Percentiles rank a stretch among this genome's conserved stretches.
These are phyloP conservation scores for Cutaneotrichosporon cutaneum DNA, from an alignment of 1,284 basidiomycete genomes.

Conservation along the genomic window DNA sequence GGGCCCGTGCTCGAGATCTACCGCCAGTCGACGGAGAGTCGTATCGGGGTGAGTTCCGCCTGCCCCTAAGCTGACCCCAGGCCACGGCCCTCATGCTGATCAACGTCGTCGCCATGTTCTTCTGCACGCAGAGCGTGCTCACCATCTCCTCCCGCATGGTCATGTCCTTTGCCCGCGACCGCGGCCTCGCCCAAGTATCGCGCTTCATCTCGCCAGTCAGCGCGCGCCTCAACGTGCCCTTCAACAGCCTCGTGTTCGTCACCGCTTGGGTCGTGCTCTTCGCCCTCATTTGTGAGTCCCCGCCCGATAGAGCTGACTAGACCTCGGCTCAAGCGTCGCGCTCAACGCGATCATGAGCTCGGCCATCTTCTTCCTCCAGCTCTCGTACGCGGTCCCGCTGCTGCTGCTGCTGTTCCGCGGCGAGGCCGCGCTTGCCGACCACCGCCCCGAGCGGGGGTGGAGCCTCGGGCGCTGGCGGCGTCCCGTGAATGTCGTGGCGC, in stretches of 20 bases:
- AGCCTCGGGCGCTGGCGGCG: conserved; percentile 43
- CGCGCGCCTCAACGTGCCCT: conserved; percentile 31
- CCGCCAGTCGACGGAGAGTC: conserved; percentile 33
- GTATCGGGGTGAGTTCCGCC: conserved; percentile 18
- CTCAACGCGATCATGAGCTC: conserved; percentile 38
- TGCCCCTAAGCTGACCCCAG: background rate
- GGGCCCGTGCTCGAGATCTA: conserved; percentile 23
- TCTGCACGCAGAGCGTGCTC: conserved; percentile 55
- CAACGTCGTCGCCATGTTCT: conserved; percentile 50
- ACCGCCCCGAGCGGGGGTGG: conserved; percentile 36
- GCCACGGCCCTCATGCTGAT: conserved; percentile 54
- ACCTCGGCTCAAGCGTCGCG: conserved; percentile 46
- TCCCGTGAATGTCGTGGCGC: conserved; percentile 46
- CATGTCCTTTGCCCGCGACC: conserved; percentile 68
- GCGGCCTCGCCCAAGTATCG: conserved; percentile 61
- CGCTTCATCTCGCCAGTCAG: conserved; percentile 15
- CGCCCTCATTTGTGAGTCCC: conserved; percentile 25
- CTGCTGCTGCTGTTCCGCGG: conserved; percentile 53
- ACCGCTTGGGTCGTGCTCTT: conserved; percentile 39
- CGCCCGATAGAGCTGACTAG: background rate
- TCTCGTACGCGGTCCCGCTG: conserved; percentile 48
- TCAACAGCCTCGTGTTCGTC: conserved; percentile 25
- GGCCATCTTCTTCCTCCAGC: conserved; percentile 37
- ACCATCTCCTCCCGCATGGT: conserved; percentile 66
- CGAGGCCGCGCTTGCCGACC: conserved; percentile 46